A percentile compares a stretch with the other conserved stretches of the same genome.
phyloP scores from a whole-genome alignment of 176 grass and related monocot species.

The Bolboschoenus planiculmis region DNA sequence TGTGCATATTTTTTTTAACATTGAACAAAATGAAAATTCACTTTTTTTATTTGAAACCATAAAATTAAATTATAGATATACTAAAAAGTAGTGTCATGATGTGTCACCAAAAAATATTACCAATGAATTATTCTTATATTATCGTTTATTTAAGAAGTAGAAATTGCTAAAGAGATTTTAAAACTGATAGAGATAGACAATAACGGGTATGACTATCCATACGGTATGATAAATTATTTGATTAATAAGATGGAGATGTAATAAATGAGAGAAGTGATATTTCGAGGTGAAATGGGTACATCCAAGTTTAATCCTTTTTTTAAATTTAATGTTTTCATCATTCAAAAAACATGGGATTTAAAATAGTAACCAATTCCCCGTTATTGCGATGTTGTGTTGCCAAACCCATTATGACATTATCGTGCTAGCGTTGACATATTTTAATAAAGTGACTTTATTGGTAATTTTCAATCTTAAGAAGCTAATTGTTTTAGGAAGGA shows the following conservation, averaged over 20 bases:
- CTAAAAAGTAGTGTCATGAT: neutral
- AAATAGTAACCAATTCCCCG: neutral
- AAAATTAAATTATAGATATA: neutral
- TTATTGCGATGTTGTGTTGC: neutral
- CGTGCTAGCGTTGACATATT: neutral
- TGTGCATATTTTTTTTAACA: neutral
- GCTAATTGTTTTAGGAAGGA: too few relatives aligned
- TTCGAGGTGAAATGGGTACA: neutral
- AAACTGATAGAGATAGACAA: neutral
- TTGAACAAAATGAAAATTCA: neutral
- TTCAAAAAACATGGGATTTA: neutral
- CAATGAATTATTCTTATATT: neutral
- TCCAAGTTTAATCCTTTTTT: neutral
- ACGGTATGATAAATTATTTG: neutral
- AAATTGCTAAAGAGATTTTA: neutral
- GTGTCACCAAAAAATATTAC: too few relatives aligned
- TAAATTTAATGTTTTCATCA: neutral
- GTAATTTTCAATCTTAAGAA: too few relatives aligned
- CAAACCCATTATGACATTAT: neutral
- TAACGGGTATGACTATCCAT: neutral
- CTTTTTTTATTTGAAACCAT: neutral
- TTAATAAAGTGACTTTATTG: too few relatives aligned
- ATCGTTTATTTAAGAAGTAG: too few relatives aligned
- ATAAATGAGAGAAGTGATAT: neutral
- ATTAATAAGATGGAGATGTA: neutral